phyloP scores from a whole-genome alignment of 371 early-diverging fungal genomes.

The Zychaea mexicana region DNA sequence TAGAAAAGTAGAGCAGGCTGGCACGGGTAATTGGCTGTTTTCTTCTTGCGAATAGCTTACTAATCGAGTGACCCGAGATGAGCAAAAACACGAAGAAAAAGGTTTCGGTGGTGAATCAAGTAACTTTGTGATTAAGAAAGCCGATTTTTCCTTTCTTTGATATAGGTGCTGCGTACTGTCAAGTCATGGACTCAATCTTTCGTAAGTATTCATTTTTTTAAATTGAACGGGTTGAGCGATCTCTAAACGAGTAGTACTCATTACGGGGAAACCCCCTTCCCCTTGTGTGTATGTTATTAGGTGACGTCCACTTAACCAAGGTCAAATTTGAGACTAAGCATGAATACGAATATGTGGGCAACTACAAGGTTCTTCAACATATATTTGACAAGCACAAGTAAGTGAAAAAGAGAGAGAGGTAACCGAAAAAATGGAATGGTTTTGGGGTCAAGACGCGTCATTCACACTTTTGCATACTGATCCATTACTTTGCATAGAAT shows the following conservation, averaged over 20 bases:
- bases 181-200: slow-evolving; percentile 93
- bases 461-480: neutral
- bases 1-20: slow-evolving; percentile 93
- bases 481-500: slow-evolving; percentile 7
- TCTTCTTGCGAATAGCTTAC: neutral
- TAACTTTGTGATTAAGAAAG: neutral
- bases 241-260: neutral
- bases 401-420: too few relatives aligned
- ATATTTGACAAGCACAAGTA: slow-evolving; percentile 80
- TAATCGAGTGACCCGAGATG: neutral
- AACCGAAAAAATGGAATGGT: too few relatives aligned
- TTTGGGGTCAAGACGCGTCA: slow-evolving; percentile 1
- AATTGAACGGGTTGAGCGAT: neutral
- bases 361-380: slow-evolving; percentile 89
- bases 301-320: slow-evolving; percentile 74
- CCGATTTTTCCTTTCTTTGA: neutral
- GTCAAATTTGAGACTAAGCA: slow-evolving; percentile 92
- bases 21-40: slow-evolving; percentile 91
- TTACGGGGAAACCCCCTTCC: too few relatives aligned
- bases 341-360: slow-evolving; percentile 89
- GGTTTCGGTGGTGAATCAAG: neutral
- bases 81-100: too few relatives aligned
- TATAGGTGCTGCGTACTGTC: slow-evolving; percentile 85
- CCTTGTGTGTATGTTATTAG: slow-evolving; percentile 23
- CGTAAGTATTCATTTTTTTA: slow-evolving; percentile 33